These are phyloP conservation scores for Wickerhamomyces tratensis DNA, from an alignment of 805 yeast genomes.

Conservation along the genomic window DNA sequence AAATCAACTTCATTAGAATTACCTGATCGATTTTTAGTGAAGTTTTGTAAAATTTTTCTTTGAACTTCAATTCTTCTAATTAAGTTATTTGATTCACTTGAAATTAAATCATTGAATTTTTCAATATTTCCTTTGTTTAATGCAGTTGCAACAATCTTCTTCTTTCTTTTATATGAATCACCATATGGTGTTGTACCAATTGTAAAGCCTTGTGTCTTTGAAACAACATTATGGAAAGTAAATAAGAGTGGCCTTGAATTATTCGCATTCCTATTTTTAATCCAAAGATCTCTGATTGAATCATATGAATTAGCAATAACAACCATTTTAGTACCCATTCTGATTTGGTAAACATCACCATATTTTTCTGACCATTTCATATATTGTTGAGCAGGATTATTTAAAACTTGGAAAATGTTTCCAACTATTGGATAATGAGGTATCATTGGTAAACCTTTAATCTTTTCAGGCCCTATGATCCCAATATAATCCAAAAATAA, in stretches of 20 bases:
- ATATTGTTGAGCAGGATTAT: conserved; percentile 42
- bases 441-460: conserved; percentile 30
- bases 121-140: conserved; percentile 28
- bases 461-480: conserved; percentile 19
- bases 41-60: conserved; percentile 1
- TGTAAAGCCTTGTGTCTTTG: conserved; percentile 46
- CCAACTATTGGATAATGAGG: conserved; percentile 46
- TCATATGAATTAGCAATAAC: conserved; percentile 61
- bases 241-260: conserved; percentile 59
- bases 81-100: conserved; percentile 25
- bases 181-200: conserved; percentile 60
- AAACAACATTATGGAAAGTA: conserved; percentile 58
- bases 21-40: conserved; percentile 5
- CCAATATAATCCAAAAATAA: conserved; percentile 11
- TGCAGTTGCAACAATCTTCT: conserved; percentile 37
- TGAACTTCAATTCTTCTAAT: conserved; percentile 12
- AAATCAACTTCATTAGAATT: conserved; percentile 20
- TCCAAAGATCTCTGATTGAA: conserved; percentile 46
- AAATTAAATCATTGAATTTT: conserved; percentile 24
- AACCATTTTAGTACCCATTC: conserved; percentile 46
- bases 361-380: conserved; percentile 32
- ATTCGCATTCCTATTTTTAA: conserved; percentile 36
- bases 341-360: conserved; percentile 47
- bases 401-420: conserved; percentile 30
- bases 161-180: conserved; percentile 31